Evolutionary conservation across 371 early-diverging fungal genomes (phyloP).

Genomic region (Blastocladiella emersonii): DNA sequence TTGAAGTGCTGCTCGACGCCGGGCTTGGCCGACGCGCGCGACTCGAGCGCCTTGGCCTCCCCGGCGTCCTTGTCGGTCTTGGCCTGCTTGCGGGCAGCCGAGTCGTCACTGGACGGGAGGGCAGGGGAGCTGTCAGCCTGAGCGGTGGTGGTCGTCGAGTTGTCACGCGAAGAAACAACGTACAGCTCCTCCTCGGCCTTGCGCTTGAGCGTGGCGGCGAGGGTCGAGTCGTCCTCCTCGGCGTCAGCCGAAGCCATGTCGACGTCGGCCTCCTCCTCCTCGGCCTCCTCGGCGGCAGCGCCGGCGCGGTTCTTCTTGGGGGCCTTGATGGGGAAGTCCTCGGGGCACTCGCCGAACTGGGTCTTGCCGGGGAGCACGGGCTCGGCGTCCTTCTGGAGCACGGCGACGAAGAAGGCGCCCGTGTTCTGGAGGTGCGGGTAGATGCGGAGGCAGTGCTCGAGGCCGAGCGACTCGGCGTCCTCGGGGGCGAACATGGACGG

Average conservation of each 20-base stretch:
- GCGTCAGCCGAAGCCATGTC: not conserved
- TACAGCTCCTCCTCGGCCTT: not conserved
- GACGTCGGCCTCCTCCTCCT: not conserved
- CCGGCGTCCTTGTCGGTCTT: no score
- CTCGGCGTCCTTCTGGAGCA: slow-evolving; percentile 65
- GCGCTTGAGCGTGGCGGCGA: not conserved
- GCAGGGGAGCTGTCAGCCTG: no score
- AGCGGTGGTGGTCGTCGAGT: no score
- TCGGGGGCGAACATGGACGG: slow-evolving; percentile 29
- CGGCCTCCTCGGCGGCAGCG: not conserved
- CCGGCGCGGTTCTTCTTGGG: not conserved
- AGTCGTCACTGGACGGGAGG: no score
- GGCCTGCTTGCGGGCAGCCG: no score
- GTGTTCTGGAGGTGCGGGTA: slow-evolving; percentile 95
- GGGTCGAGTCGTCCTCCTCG: not conserved
- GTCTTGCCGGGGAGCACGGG: slow-evolving; percentile 11
- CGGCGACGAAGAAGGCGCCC: slow-evolving; percentile 99
- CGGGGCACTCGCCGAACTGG: slow-evolving; percentile 4
- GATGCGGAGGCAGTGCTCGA: slow-evolving; percentile 85
- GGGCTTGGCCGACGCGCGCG: no score
- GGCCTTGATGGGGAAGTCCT: not conserved
- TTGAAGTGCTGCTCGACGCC: no score
- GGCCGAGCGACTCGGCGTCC: slow-evolving; percentile 43
- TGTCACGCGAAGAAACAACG: not conserved
- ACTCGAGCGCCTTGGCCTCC: no score